A percentile compares a stretch with the other conserved stretches of the same genome.
These are phyloP conservation scores for Funneliformis geosporum DNA, from an alignment of 192 early-diverging fungal genomes.

Conservation along the genomic window DNA sequence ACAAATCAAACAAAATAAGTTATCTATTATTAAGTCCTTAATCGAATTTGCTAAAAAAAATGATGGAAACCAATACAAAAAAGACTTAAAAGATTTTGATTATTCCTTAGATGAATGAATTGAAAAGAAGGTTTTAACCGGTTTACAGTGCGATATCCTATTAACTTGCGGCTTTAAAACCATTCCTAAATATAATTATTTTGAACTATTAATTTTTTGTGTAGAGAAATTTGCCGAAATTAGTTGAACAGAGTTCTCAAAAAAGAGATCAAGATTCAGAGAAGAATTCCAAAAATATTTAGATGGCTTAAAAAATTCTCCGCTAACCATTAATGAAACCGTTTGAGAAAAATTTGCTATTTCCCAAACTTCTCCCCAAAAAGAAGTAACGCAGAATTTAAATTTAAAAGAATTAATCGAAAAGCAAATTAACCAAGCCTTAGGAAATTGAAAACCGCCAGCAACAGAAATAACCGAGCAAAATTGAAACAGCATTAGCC, in stretches of 20 bases:
- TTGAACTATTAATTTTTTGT: conserved; percentile 5
- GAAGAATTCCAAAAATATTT: conserved; percentile 12
- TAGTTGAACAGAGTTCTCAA: not conserved
- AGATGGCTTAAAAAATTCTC: not conserved
- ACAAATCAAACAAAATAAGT: not conserved
- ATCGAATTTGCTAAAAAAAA: no score
- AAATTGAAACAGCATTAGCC: no score
- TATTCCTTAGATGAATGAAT: not conserved
- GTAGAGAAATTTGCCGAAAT: not conserved
- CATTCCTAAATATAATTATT: conserved; percentile 1
- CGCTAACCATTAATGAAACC: conserved; percentile 8
- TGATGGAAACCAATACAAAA: no score
- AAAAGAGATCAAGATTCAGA: not conserved
- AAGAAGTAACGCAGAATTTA: not conserved
- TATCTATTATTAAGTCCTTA: no score
- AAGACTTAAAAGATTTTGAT: no score
- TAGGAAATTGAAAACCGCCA: not conserved
- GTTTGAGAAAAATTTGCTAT: conserved; percentile 20
- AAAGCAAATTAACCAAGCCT: not conserved
- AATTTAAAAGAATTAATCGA: conserved; percentile 24
- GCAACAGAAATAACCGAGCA: no score
- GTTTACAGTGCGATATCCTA: conserved; percentile 6
- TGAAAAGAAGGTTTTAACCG: not conserved
- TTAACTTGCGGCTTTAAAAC: conserved; percentile 14
- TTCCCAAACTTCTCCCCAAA: not conserved